A percentile compares a stretch with the other conserved stretches of the same genome.
Evolutionary conservation across 108 stramenopile genomes (phyloP).

Genomic region (Nitzschia putrida): DNA sequence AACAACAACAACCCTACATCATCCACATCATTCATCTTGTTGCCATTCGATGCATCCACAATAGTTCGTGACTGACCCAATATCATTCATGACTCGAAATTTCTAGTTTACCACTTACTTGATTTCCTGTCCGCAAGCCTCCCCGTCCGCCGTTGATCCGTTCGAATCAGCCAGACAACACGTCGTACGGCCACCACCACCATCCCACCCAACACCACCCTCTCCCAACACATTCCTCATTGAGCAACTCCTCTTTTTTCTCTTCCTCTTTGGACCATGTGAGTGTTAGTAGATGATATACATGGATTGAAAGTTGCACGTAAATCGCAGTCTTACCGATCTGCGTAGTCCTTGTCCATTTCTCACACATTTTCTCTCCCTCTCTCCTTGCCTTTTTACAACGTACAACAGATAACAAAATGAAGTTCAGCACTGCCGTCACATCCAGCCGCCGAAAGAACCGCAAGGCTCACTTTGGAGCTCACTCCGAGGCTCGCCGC

Average conservation of each 20-base stretch:
- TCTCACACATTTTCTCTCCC: constrained; percentile 2
- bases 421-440: constrained; percentile 87
- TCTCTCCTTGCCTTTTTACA: too few relatives aligned
- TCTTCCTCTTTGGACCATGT: constrained; percentile 11
- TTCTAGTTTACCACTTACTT: not conserved
- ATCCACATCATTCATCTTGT: too few relatives aligned
- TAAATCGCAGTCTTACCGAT: constrained; percentile 13
- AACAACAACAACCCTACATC: too few relatives aligned
- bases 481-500: constrained; percentile 91
- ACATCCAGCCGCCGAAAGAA: constrained; percentile 94
- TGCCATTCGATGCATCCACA: too few relatives aligned
- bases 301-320: constrained; percentile 32
- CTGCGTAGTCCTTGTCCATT: constrained; percentile 27
- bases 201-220: not conserved
- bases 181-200: not conserved
- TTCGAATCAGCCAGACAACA: not conserved
- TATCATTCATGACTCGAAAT: too few relatives aligned
- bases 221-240: not conserved
- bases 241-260: not conserved
- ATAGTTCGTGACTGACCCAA: too few relatives aligned
- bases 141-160: too few relatives aligned
- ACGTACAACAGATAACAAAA: too few relatives aligned
- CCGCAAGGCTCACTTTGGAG: constrained; percentile 99
- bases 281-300: constrained; percentile 18
- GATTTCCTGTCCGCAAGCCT: not conserved